Percentiles rank a stretch among this genome's conserved stretches.
phyloP scores from a whole-genome alignment of 2,329 filamentous ascomycete species.

The Drechslerella coelobrocha region DNA sequence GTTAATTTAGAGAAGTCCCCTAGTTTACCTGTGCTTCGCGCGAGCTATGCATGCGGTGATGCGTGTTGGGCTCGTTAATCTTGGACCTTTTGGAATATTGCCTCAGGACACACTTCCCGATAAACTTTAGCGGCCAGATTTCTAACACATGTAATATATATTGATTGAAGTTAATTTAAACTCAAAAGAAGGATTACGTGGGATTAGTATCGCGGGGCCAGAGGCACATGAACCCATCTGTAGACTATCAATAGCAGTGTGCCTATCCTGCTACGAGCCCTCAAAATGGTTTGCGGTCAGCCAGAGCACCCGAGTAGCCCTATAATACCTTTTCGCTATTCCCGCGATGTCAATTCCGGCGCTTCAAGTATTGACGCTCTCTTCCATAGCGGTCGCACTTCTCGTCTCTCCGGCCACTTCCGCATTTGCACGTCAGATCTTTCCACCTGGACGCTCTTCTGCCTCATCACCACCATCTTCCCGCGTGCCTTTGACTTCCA shows the following conservation, averaged over 20 bases:
- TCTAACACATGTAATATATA: too few relatives aligned
- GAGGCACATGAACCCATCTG: background rate
- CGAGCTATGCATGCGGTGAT: too few relatives aligned
- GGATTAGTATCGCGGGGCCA: too few relatives aligned
- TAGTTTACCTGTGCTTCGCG: too few relatives aligned
- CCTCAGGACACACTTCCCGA: too few relatives aligned
- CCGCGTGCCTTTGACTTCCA: constrained; percentile 11
- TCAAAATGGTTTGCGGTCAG: background rate
- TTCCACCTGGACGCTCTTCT: background rate
- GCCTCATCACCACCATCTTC: background rate
- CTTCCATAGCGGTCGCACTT: constrained; percentile 17
- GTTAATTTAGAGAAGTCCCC: too few relatives aligned
- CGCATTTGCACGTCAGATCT: constrained; percentile 18
- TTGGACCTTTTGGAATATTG: too few relatives aligned
- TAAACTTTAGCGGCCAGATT: too few relatives aligned
- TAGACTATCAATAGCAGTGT: background rate
- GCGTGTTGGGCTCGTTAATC: too few relatives aligned
- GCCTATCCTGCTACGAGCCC: too few relatives aligned
- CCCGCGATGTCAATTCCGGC: too few relatives aligned
- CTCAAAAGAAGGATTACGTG: background rate
- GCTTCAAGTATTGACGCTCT: constrained; percentile 13
- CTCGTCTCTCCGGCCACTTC: constrained; percentile 27
- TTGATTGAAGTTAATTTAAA: background rate
- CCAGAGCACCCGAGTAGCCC: background rate
- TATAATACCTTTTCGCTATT: background rate